Percentiles rank a stretch among this genome's conserved stretches.
Evolutionary conservation across 169 alveolate genomes (phyloP).

Genomic region (Plasmodium chabaudi): DNA sequence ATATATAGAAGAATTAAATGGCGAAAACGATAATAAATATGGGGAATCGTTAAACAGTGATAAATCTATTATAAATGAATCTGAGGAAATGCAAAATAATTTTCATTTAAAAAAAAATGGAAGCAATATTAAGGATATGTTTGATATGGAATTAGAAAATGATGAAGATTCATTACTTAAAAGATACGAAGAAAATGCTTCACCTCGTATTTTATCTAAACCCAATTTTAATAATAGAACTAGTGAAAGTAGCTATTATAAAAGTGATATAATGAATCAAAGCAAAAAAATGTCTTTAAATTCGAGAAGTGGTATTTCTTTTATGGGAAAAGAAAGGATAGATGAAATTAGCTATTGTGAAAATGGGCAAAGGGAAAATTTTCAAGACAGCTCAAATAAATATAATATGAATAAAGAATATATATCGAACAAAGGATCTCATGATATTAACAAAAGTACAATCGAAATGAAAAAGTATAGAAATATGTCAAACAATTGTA

Average conservation of each 20-base stretch:
- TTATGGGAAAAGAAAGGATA: not conserved
- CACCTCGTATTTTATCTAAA: conserved; percentile 68
- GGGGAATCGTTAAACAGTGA: not conserved
- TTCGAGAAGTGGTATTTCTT: not conserved
- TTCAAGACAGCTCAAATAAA: conserved; percentile 13
- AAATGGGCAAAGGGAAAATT: not conserved
- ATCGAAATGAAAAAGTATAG: too few species aligned
- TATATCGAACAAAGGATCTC: conserved; percentile 3
- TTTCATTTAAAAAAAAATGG: conserved; percentile 8
- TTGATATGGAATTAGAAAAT: conserved; percentile 21
- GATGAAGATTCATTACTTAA: conserved; percentile 68
- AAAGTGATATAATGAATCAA: conserved; percentile 15
- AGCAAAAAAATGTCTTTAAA: conserved; percentile 7
- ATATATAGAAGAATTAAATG: not conserved
- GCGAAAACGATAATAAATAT: not conserved
- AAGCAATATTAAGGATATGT: conserved; percentile 8
- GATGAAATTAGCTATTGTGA: conserved; percentile 4
- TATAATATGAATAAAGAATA: conserved; percentile 15
- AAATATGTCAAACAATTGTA: too few species aligned
- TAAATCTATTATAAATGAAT: conserved; percentile 21
- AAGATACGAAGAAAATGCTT: conserved; percentile 66
- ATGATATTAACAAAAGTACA: not conserved
- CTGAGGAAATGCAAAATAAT: not conserved
- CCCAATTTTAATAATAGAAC: conserved; percentile 39
- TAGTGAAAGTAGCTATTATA: conserved; percentile 63